Conservation (phyloP, 495 filamentous ascomycete species). For the Geopyxis carbonaria region DNA sequence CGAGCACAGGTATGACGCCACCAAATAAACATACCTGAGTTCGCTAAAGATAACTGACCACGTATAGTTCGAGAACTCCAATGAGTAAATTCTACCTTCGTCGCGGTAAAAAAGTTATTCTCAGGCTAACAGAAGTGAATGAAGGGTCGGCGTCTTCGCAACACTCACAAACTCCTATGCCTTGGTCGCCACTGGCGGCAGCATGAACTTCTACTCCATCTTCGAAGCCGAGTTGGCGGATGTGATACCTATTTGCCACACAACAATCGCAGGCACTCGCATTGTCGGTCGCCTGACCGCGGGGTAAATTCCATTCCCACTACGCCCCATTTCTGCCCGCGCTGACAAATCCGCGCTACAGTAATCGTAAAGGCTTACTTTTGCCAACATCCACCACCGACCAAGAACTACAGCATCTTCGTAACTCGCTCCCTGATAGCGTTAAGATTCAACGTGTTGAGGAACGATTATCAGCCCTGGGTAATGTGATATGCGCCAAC, state of each 20-base stretch:
- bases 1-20: slow-evolving; percentile 20
- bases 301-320: slow-evolving; percentile 42
- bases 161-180: slow-evolving; percentile 94
- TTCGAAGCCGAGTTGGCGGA: slow-evolving; percentile 97
- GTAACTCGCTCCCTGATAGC: slow-evolving; percentile 76
- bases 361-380: slow-evolving; percentile 90
- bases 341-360: slow-evolving; percentile 18
- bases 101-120: slow-evolving; percentile 12
- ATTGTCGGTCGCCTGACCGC: slow-evolving; percentile 91
- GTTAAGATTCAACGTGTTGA: slow-evolving; percentile 91
- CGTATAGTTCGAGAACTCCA: slow-evolving; percentile 96
- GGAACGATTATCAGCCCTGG: slow-evolving; percentile 85
- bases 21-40: background rate
- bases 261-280: slow-evolving; percentile 89
- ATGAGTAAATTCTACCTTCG: slow-evolving; percentile 54
- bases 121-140: slow-evolving; percentile 4
- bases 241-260: slow-evolving; percentile 91
- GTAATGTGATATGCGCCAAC: slow-evolving; percentile 91
- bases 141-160: slow-evolving; percentile 86
- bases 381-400: slow-evolving; percentile 92
- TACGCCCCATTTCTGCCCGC: background rate
- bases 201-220: slow-evolving; percentile 94
- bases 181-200: slow-evolving; percentile 79
- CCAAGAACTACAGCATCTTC: slow-evolving; percentile 91
- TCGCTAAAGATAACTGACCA: slow-evolving; percentile 3